phyloP scores from a whole-genome alignment of 257 asterid species.

The Fraxinus excelsior region DNA sequence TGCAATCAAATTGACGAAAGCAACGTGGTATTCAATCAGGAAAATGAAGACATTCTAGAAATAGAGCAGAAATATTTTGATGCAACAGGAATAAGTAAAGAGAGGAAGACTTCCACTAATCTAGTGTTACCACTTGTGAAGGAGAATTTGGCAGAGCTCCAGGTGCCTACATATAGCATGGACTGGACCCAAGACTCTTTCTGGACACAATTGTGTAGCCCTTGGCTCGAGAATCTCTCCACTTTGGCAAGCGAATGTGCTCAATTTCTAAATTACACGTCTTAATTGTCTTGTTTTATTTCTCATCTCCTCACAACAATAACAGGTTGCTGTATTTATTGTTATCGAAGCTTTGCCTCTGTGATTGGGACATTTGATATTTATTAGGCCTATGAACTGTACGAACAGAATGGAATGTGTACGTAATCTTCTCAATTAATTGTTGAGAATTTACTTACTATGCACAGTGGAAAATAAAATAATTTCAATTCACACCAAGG shows the following conservation, averaged over 20 bases:
- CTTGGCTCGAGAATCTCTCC: slow-evolving; percentile 55
- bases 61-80: neutral
- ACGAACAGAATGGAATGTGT: too few species aligned
- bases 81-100: neutral
- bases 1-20: slow-evolving; percentile 25
- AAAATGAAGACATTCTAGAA: slow-evolving; percentile 21
- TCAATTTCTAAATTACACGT: neutral
- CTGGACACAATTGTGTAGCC: slow-evolving; percentile 60
- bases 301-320: neutral
- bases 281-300: neutral
- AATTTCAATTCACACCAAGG: too few species aligned
- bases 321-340: neutral
- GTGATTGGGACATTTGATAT: neutral
- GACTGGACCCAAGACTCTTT: slow-evolving; percentile 65
- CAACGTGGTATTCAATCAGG: slow-evolving; percentile 26
- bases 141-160: slow-evolving; percentile 43
- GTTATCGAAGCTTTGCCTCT: neutral
- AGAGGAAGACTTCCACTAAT: slow-evolving; percentile 18
- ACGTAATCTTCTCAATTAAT: neutral
- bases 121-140: slow-evolving; percentile 31
- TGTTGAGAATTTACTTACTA: too few species aligned
- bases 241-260: slow-evolving; percentile 27
- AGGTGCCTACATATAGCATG: slow-evolving; percentile 43
- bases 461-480: too few species aligned
- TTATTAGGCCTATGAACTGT: neutral